Base-by-base conservation (phyloP, 768 basidiomycete species). In the Tephrocybe sp. region DNA sequence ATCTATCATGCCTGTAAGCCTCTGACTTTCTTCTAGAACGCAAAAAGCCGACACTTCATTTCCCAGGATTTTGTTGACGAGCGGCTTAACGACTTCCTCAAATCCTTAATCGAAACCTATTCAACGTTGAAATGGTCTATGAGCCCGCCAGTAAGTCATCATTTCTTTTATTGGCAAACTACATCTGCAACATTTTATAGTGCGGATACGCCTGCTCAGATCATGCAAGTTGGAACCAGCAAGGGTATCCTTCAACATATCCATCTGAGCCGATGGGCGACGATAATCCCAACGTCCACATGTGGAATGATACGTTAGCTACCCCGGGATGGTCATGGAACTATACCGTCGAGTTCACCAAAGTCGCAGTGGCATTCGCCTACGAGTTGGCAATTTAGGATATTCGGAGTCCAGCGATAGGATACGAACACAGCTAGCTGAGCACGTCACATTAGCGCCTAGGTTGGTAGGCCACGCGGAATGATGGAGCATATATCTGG, bases 181-280 rank as follows among this genome's bases (percentile, higher is more conserved):
- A 20, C 2, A 9, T 3, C 28, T 37, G 15, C 24, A 17, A 23
- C 12, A n/a, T 36, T 14, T 3, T 15, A n/a, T 18, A 54, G 56
- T 57, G 56, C 62, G 84, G 80, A 17, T 87, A 87, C 58, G 85
- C 84, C 30, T 87, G 85, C 66, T 82, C 80, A 21, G 85, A 86
- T 61, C 86, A 86, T 58, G 83, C 84, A 21, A 80, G 80, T 23
- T 85, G 83, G 83, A 64, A 62, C 36, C 78, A 78, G 64, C 80
- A 80, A 25, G 85, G 86, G 44, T 85, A 84, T 57, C 83, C 81
- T 23, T 77, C 59, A 14, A 49, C 63, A 30, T 58, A 53, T 59
- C 63, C 63, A 2, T 59, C 42, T 24, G 55, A 59, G 34, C 51
- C 39, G 74, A 56, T 53, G 2, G 61, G 65, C 21, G 63, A 64